A percentile compares a stretch with the other conserved stretches of the same genome.
Evolutionary conservation across 176 grass and related monocot species (phyloP).

Genomic region (Musa beccarii): DNA sequence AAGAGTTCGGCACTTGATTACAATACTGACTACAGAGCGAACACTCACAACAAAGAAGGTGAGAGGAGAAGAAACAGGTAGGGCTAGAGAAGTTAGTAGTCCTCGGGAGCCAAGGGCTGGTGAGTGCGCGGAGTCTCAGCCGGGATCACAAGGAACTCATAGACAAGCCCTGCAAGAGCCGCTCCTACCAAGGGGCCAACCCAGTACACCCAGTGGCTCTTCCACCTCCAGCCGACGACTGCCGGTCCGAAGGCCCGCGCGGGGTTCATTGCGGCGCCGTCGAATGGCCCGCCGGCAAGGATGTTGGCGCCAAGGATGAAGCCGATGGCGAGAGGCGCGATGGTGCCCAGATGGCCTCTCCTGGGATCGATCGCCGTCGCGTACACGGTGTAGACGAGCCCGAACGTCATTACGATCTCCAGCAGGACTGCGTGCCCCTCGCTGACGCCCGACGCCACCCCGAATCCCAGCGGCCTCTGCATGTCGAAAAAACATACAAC

Average conservation of each 20-base stretch:
- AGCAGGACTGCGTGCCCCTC: constrained; percentile 84
- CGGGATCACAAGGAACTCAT: constrained; percentile 78
- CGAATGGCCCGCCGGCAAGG: constrained; percentile 65
- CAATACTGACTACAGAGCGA: not conserved
- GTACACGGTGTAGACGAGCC: constrained; percentile 81
- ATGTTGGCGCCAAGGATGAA: constrained; percentile 88
- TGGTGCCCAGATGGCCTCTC: constrained; percentile 52
- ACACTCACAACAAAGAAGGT: not conserved
- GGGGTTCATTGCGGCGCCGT: constrained; percentile 88
- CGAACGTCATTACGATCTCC: constrained; percentile 77
- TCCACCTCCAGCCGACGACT: constrained; percentile 78
- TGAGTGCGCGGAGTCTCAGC: constrained; percentile 31
- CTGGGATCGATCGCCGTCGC: constrained; percentile 81
- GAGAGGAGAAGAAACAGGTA: not conserved
- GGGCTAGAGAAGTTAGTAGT: constrained; percentile 35
- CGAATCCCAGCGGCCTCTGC: constrained; percentile 57
- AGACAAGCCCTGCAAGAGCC: constrained; percentile 48
- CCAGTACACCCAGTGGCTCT: constrained; percentile 95
- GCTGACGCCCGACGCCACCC: constrained; percentile 53
- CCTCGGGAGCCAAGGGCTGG: constrained; percentile 81
- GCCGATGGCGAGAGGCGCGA: constrained; percentile 67
- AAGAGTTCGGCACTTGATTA: not conserved
- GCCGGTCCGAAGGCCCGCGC: constrained; percentile 71
- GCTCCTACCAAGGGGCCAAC: constrained; percentile 67
- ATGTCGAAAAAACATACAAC: not conserved